A percentile compares a stretch with the other conserved stretches of the same genome.
These are phyloP conservation scores for Strobilomyces echinocephalus DNA, from an alignment of 768 basidiomycete species.

Conservation along the genomic window DNA sequence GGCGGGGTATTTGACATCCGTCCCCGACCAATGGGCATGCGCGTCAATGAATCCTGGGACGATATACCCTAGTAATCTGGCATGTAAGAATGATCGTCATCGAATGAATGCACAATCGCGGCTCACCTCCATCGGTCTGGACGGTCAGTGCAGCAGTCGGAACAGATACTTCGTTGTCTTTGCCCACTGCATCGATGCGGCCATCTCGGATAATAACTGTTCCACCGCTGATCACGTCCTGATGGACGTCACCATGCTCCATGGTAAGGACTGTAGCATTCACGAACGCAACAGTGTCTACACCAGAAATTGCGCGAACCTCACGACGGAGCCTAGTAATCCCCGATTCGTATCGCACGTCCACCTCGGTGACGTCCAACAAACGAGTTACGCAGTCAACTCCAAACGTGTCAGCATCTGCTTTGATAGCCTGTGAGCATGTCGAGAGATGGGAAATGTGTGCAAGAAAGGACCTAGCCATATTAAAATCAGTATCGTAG, in stretches of 20 bases:
- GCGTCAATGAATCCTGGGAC: conserved; percentile 73
- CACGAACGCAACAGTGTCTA: conserved; percentile 50
- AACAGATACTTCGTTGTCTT: conserved; percentile 28
- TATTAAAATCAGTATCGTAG: neutral
- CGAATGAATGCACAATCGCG: neutral
- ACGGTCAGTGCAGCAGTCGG: conserved; percentile 43
- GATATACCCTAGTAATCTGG: conserved; percentile 45
- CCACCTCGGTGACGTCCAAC: conserved; percentile 54
- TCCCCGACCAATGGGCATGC: conserved; percentile 70
- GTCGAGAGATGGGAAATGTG: conserved; percentile 50
- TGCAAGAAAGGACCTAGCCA: conserved; percentile 35
- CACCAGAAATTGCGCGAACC: conserved; percentile 26
- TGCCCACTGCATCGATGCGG: conserved; percentile 49
- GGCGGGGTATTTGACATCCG: conserved; percentile 48
- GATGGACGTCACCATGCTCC: conserved; percentile 45
- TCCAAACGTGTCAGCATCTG: conserved; percentile 53
- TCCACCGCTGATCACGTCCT: conserved; percentile 51
- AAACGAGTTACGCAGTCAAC: conserved; percentile 55
- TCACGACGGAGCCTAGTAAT: conserved; percentile 54
- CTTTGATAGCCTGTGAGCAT: conserved; percentile 46
- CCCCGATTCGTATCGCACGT: conserved; percentile 59
- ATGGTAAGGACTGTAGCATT: conserved; percentile 72
- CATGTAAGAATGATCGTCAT: neutral
- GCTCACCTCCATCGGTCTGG: conserved; percentile 59
- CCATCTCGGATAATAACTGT: conserved; percentile 53